phyloP scores from a whole-genome alignment of 768 basidiomycete species.

The Hygrocybe punicea region DNA sequence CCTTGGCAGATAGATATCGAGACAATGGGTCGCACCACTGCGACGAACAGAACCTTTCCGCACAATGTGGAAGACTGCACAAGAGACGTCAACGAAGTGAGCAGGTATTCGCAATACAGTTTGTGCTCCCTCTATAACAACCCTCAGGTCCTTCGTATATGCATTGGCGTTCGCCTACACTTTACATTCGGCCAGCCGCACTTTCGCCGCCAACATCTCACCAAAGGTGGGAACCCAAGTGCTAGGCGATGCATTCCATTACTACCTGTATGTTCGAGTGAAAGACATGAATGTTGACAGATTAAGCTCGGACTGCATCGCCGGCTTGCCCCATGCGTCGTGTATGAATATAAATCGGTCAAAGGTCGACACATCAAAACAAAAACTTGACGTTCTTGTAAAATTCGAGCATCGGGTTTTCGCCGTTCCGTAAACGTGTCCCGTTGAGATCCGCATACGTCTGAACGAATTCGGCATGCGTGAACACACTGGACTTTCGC shows the following conservation, averaged over 20 bases:
- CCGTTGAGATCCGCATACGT: constrained; percentile 73
- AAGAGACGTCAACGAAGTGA: constrained; percentile 70
- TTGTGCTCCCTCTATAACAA: not conserved
- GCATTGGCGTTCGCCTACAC: constrained; percentile 65
- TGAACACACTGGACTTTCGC: constrained; percentile 78
- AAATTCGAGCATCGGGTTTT: constrained; percentile 84
- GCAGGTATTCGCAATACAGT: constrained; percentile 46
- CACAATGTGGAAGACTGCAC: constrained; percentile 67
- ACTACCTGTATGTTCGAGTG: constrained; percentile 70
- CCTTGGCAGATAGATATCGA: no score
- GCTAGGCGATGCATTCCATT: constrained; percentile 79
- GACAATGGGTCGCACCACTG: no score
- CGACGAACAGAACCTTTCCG: constrained; percentile 75
- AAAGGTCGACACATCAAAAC: constrained; percentile 45
- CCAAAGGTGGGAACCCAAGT: constrained; percentile 60
- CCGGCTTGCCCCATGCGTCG: no score
- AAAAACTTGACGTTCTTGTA: constrained; percentile 94
- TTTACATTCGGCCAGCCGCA: constrained; percentile 89
- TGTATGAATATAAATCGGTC: no score
- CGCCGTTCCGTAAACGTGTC: constrained; percentile 74
- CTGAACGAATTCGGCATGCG: constrained; percentile 84
- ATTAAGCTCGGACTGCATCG: not conserved
- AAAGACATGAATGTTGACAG: constrained; percentile 25
- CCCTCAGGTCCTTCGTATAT: constrained; percentile 58
- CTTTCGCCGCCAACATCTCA: constrained; percentile 70